A percentile compares a stretch with the other conserved stretches of the same genome.
Conservation (phyloP, 192 early-diverging fungal genomes). For the Spizellomyces punctatus region DNA sequence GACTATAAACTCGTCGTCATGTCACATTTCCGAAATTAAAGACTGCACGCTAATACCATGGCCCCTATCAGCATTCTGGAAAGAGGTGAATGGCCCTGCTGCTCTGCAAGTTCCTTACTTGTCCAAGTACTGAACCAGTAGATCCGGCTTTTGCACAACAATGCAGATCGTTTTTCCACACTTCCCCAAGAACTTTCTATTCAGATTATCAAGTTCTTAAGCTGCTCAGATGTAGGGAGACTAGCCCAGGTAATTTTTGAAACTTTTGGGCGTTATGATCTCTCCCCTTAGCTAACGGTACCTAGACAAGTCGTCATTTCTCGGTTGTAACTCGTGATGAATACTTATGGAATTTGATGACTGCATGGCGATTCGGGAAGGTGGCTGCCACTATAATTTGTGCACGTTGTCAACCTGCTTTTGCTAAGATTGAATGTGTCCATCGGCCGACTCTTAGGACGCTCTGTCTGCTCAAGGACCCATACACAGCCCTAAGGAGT, state of each 20-base stretch:
- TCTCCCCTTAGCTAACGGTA: not conserved
- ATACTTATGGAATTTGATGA: constrained; percentile 22
- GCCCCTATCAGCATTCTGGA: too few species aligned
- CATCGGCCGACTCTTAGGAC: not conserved
- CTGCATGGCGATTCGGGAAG: constrained; percentile 23
- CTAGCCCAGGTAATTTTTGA: constrained; percentile 11
- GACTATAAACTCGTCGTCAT: too few species aligned
- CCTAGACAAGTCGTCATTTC: constrained; percentile 19
- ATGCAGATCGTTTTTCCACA: constrained; percentile 10
- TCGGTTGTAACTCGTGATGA: constrained; percentile 22
- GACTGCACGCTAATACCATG: too few species aligned
- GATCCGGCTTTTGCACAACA: too few species aligned
- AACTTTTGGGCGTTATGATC: not conserved
- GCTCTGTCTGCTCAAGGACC: not conserved
- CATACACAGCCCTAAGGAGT: too few species aligned
- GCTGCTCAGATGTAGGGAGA: not conserved
- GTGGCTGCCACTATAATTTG: not conserved
- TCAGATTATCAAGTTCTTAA: constrained; percentile 20
- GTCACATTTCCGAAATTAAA: too few species aligned
- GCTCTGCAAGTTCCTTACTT: too few species aligned
- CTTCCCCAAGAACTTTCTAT: constrained; percentile 26
- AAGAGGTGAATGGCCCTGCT: too few species aligned
- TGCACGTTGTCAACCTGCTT: not conserved
- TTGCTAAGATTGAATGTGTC: not conserved
- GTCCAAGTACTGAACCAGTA: too few species aligned